A percentile compares a stretch with the other conserved stretches of the same genome.
These are phyloP conservation scores for Dendrobium nobile DNA, from an alignment of 106 monocot species.

Conservation along the genomic window DNA sequence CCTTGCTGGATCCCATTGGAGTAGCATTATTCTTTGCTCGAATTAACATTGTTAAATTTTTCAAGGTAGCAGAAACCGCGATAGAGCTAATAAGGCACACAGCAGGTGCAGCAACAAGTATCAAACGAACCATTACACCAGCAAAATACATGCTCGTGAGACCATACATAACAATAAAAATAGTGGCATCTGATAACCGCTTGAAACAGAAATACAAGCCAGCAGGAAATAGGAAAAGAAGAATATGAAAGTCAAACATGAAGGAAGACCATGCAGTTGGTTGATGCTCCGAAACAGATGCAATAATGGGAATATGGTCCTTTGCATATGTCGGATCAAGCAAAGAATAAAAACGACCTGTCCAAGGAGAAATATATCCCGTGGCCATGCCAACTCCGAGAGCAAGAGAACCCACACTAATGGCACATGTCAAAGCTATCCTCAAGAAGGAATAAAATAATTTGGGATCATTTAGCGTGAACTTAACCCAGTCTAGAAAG, in stretches of 20 bases:
- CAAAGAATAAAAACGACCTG: constrained; percentile 75
- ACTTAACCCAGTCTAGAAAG: constrained; percentile 73
- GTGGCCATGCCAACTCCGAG: constrained; percentile 70
- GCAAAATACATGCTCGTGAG: constrained; percentile 89
- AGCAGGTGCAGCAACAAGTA: constrained; percentile 76
- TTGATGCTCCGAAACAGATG: constrained; percentile 81
- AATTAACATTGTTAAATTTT: constrained; percentile 53
- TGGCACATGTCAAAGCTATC: constrained; percentile 57
- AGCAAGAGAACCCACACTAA: constrained; percentile 52
- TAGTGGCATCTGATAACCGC: constrained; percentile 70
- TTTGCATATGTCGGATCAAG: constrained; percentile 87
- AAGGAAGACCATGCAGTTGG: constrained; percentile 87
- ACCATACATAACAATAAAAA: constrained; percentile 81
- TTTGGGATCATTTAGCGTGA: constrained; percentile 52
- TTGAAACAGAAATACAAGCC: constrained; percentile 80
- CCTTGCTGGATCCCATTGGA: constrained; percentile 29
- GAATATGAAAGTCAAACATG: constrained; percentile 84
- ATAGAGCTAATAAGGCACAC: constrained; percentile 66
- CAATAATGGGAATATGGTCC: constrained; percentile 79
- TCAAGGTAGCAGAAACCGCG: constrained; percentile 63
- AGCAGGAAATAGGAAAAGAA: constrained; percentile 72
- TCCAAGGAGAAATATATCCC: constrained; percentile 81
- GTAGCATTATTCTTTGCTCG: constrained; percentile 36
- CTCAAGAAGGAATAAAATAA: constrained; percentile 51
- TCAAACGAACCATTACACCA: constrained; percentile 84